Evolutionary conservation across 352 stramenopile genomes (phyloP).

Genomic region (Blastocystis sp.): DNA sequence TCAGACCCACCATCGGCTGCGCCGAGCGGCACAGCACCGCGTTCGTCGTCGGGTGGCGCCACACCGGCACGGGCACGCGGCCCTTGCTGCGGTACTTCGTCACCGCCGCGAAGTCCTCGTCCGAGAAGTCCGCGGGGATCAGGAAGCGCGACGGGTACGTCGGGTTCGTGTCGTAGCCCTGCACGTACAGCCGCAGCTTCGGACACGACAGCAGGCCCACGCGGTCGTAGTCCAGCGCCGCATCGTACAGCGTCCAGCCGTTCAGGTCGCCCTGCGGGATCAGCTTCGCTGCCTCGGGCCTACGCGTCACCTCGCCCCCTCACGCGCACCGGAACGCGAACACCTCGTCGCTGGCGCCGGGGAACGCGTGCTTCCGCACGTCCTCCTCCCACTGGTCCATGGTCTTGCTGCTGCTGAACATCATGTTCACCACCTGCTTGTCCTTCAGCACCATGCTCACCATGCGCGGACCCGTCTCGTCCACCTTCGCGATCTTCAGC

Average conservation of each 20-base stretch:
- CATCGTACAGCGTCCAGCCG: constrained; percentile 71
- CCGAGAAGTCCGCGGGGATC: constrained; percentile 84
- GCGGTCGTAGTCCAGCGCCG: constrained; percentile 77
- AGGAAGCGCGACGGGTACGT: constrained; percentile 89
- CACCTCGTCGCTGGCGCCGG: constrained; percentile 52
- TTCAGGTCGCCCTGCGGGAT: constrained; percentile 67
- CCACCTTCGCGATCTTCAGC: constrained; percentile 61
- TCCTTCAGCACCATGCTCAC: constrained; percentile 65
- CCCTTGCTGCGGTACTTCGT: constrained; percentile 87
- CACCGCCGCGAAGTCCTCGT: constrained; percentile 82
- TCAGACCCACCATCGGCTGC: constrained; percentile 89
- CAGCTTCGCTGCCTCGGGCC: constrained; percentile 59
- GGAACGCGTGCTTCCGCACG: neutral
- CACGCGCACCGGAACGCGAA: constrained; percentile 58
- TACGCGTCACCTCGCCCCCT: neutral
- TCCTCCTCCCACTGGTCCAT: constrained; percentile 50
- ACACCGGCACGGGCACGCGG: constrained; percentile 86
- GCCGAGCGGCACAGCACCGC: constrained; percentile 86
- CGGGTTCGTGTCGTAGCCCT: constrained; percentile 73
- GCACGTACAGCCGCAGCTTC: constrained; percentile 74
- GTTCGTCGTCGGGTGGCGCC: constrained; percentile 82
- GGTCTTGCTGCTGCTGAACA: constrained; percentile 42
- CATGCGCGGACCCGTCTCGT: constrained; percentile 52
- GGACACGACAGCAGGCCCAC: constrained; percentile 78
- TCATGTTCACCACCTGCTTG: constrained; percentile 66